Evolutionary conservation across 2,329 filamentous ascomycete genomes (phyloP).

Genomic region (Onygena corvina): DNA sequence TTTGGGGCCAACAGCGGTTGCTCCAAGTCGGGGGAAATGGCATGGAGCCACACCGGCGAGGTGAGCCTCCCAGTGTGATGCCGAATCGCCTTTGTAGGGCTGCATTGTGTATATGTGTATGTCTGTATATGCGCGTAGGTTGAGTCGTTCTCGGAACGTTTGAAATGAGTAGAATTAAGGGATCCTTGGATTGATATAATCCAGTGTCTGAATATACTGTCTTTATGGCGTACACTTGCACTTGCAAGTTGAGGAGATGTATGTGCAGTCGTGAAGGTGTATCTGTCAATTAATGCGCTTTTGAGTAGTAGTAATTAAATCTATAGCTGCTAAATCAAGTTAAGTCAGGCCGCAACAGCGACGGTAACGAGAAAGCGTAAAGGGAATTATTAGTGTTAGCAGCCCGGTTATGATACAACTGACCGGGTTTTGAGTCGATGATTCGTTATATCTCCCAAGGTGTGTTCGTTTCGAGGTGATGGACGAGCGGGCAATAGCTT

Average conservation of each 20-base stretch:
- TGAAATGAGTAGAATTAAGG: no score
- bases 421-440: neutral
- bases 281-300: neutral
- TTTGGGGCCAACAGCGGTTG: slow-evolving; percentile 20
- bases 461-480: no score
- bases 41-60: slow-evolving; percentile 20
- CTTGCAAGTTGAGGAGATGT: neutral
- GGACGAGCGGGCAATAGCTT: neutral
- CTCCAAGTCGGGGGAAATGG: slow-evolving; percentile 27
- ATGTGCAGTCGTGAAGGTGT: neutral
- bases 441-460: no score
- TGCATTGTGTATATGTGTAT: no score
- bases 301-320: neutral
- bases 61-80: slow-evolving; percentile 10
- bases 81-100: neutral
- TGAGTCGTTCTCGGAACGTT: neutral
- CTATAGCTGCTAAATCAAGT: slow-evolving; percentile 4
- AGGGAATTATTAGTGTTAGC: neutral
- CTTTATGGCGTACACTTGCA: neutral
- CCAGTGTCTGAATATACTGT: neutral
- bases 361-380: neutral
- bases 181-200: neutral
- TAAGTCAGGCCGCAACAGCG: neutral
- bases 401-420: slow-evolving; percentile 4
- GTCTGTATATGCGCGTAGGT: neutral